Base-by-base conservation (phyloP, 1,284 basidiomycete species). In the Omphalotus olearius region DNA sequence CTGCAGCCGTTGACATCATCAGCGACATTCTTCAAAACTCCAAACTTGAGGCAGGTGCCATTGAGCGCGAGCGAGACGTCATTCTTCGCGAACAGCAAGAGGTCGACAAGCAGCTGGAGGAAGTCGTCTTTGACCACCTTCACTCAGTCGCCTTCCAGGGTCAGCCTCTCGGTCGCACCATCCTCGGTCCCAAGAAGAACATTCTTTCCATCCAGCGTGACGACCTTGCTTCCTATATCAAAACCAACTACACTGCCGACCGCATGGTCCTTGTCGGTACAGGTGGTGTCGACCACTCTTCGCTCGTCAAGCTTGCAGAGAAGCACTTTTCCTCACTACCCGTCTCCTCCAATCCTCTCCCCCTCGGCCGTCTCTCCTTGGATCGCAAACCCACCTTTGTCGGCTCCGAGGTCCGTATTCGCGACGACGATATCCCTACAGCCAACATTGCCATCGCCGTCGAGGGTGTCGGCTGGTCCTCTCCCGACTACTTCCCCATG, bases 401-500 rank as follows among this genome's bases (percentile, higher is more conserved):
- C 58, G 97, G 97, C 54, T 93, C 94, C 30, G 96, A 99, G 70
- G 96, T 98, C 57, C 90, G 97, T 59, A 76, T 98, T 60, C 91
- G 94, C 55, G 93, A 99, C 69, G 96, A 99, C 73, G 88, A 88
- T 54, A 76, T 88, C 69, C 79, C 85, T 47, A 95, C 93, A 10
- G 86, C 88, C 60, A 92, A 99, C 78, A 78, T 99, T 64, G 97
- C 96, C 58, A 89, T 99, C 62, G 93, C 97, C 48, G 94, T 99
- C 44, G 95, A 99, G 71, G 96, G 97, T 71, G 95, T 97, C 56
- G 87, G 93, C 73, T 98, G 96, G 96, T 91, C 86, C 64, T 93
- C 90, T 33, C 95, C 95, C 45, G 97, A 99, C 76, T 98, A 98
- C 80, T 99, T 93, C 86, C 92, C 95, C 57, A 97, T 99, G 94